Base-by-base conservation (phyloP, 2,329 filamentous ascomycete species). In the Moelleriella libera region DNA sequence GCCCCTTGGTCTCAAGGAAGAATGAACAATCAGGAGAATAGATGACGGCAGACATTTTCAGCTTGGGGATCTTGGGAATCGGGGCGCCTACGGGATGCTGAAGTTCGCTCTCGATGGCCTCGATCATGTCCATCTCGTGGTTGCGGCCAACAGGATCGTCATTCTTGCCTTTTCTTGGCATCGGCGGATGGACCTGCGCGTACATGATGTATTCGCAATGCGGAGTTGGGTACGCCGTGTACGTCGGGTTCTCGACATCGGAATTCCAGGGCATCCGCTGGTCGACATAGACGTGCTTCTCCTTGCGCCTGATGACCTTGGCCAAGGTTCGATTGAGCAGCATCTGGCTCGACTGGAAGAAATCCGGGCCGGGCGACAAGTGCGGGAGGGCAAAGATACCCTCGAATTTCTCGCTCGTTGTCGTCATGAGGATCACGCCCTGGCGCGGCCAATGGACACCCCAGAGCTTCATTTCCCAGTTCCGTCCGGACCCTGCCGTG, bases 351-450 rank as follows among this genome's bases (percentile, higher is more conserved):
- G 75, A 72, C 58, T 67, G 61, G 60, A 78, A 79, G 58, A 74
- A 80, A 45, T 76, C 69, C 4, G 68, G 60, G 21, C 68, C 63
- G 0, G 86, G 75, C 1, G 85, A 72, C 46, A 98, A 74, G 63
- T 97, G 88, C 30, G 92, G 89, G 44, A 97, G 68, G 2, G 82
- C 85, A 61, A 94, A 94, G 48, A 97, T 82, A 42, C 92, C 89
- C n/a, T 83, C 80, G 58, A 92, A 92, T 68, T 94, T 96, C 59
- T 95, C 85, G 63, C 88, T 96, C 44, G 88, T 90, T 1, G 90
- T 96, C 2, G 84, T 86, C 60, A 97, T 68, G 37, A 97, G 68
- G 45, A 92, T 78, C 11, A 80, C 77, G 2, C 92, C 92, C 52
- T 84, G 78, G n/a, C 76, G 74, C 39, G 84, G 81, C 72, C 88